Conservation (phyloP, 2,329 filamentous ascomycete genomes). For the Talaromyces verruculosus region DNA sequence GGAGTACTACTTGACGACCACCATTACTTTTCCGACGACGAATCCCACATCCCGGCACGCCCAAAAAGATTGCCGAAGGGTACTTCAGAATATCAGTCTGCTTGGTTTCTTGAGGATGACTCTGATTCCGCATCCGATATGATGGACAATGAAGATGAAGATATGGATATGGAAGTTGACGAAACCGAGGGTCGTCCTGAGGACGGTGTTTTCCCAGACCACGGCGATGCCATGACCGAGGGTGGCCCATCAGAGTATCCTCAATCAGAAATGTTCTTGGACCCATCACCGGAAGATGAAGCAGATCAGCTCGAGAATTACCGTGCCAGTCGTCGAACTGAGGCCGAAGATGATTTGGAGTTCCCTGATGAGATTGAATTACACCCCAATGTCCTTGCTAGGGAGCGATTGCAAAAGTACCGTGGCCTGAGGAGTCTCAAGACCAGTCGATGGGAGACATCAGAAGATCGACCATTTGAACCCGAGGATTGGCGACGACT, state of each 20-base stretch:
- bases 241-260: slow-evolving; percentile 84
- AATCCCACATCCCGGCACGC: slow-evolving; percentile 57
- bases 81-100: slow-evolving; percentile 89
- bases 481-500: slow-evolving; percentile 87
- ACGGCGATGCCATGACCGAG: slow-evolving; percentile 65
- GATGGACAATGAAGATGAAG: slow-evolving; percentile 68
- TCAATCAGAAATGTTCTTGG: slow-evolving; percentile 87
- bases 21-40: slow-evolving; percentile 94
- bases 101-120: slow-evolving; percentile 84
- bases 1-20: slow-evolving; percentile 94
- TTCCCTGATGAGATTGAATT: slow-evolving; percentile 98
- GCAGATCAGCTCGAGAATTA: slow-evolving; percentile 79
- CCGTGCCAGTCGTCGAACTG: slow-evolving; percentile 71
- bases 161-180: slow-evolving; percentile 51
- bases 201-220: slow-evolving; percentile 68
- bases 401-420: slow-evolving; percentile 82
- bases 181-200: slow-evolving; percentile 67
- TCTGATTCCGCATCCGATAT: slow-evolving; percentile 85
- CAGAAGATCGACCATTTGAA: slow-evolving; percentile 81
- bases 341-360: slow-evolving; percentile 85
- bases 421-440: slow-evolving; percentile 88
- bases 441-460: slow-evolving; percentile 83
- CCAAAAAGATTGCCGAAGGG: slow-evolving; percentile 82
- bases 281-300: slow-evolving; percentile 77
- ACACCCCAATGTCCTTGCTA: slow-evolving; percentile 78